Percentiles rank a stretch among this genome's conserved stretches.
phyloP scores from a whole-genome alignment of 257 asterid genomes.

The Salvia splendens region DNA sequence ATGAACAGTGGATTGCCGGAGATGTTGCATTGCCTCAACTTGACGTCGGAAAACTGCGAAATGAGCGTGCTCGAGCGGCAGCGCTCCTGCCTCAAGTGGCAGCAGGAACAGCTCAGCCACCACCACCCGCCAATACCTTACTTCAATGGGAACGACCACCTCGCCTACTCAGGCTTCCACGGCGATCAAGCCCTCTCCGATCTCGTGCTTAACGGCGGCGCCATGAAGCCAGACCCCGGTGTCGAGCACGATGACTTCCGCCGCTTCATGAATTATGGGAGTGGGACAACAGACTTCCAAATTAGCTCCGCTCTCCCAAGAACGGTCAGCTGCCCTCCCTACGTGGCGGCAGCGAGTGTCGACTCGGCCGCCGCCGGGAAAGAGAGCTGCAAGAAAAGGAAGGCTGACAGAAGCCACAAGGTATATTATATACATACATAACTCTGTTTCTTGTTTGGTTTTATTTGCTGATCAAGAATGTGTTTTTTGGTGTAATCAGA shows the following conservation, averaged over 20 bases:
- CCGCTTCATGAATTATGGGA: constrained; percentile 32
- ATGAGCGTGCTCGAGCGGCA: constrained; percentile 57
- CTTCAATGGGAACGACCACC: constrained; percentile 35
- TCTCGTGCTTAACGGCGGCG: constrained; percentile 40
- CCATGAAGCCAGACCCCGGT: constrained; percentile 59
- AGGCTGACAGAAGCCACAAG: constrained; percentile 55
- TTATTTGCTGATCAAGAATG: background rate
- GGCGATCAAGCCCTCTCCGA: constrained; percentile 50
- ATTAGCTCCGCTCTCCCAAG: constrained; percentile 46
- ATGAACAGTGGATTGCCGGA: constrained; percentile 47
- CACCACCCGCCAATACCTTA: constrained; percentile 28
- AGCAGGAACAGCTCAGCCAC: constrained; percentile 40
- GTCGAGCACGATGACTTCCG: constrained; percentile 35
- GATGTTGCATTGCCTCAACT: constrained; percentile 43
- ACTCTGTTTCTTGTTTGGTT: constrained; percentile 6
- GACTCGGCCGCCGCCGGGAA: constrained; percentile 38
- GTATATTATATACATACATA: constrained; percentile 20
- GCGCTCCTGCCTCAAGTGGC: constrained; percentile 48
- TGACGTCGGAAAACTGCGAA: constrained; percentile 31
- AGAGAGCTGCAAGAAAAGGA: constrained; percentile 63
- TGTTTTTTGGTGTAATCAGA: constrained; percentile 35
- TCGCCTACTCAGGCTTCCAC: constrained; percentile 26
- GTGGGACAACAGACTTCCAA: constrained; percentile 33
- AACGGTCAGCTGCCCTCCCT: constrained; percentile 62
- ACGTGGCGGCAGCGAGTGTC: constrained; percentile 37